Evolutionary conservation across 108 stramenopile genomes (phyloP), one percentile per base, ranked within the genome.

Genomic region (Licmophora abbreviata): DNA sequence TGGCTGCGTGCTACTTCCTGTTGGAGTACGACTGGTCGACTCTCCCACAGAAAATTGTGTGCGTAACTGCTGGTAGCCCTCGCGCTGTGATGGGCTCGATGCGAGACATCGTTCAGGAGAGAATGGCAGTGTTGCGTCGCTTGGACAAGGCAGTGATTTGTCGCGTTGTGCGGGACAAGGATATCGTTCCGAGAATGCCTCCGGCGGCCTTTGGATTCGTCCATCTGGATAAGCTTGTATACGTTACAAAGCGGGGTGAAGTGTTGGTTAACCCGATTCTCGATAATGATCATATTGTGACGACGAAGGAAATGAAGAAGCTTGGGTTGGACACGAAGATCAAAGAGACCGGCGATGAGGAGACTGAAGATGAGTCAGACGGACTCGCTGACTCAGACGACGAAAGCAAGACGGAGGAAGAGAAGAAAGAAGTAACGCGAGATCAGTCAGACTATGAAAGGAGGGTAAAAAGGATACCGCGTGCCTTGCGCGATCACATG

Each of bases 11-110:
- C 34, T 73, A 80, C 51, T 80, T 75, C 32, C 41, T 75, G 23
- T 51, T 66, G 31, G 59, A 71, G 18, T 54, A 65, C 47, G 55
- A 80, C 40, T 80, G 72, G 72, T 33, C 35, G 1, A 4, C 55
- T 10, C 35, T 74, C 4, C 73, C 70, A 5, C 78, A 80, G 4
- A 50, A 28, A 15, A 55, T 80, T 7, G 45, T 75, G 5, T 34
- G 24, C 25, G 63, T 80, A 0, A 80, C 71, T n/a, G 73, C 66
- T 6, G 78, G 78, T 23, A 73, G 63, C 37, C 78, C 78, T 21
- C 73, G 74, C 18, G 55, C 70, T 7, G 53, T 43, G 3, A 45
- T 55, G 24, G 12, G 32, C 4, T 54, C 56, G 12, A 75, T 80
- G 78, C 55, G 54, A 37, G 24, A 30, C 5, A 8, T 61, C 1